Evolutionary conservation across 495 filamentous ascomycete genomes (phyloP).

Genomic region (Entonaema liquescens): DNA sequence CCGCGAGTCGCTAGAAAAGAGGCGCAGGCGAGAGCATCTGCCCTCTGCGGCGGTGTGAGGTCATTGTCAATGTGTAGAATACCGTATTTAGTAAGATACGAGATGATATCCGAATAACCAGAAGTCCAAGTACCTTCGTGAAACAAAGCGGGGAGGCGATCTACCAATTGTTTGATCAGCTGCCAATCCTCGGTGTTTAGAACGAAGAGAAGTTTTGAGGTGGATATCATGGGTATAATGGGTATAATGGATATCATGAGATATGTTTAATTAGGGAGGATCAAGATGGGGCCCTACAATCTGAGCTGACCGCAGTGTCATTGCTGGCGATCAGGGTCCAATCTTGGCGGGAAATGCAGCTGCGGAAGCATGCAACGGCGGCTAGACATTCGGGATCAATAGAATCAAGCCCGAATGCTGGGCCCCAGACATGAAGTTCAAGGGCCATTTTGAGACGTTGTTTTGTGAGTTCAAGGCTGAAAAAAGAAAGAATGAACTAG

Average conservation of each 20-base stretch:
- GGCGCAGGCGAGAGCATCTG: slow-evolving; percentile 76
- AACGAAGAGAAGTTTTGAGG: slow-evolving; percentile 21
- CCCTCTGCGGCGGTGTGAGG: slow-evolving; percentile 72
- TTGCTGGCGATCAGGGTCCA: slow-evolving; percentile 83
- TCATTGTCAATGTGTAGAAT: slow-evolving; percentile 64
- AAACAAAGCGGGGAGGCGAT: slow-evolving; percentile 75
- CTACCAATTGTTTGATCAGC: slow-evolving; percentile 55
- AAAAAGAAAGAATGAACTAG: neutral
- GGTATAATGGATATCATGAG: slow-evolving; percentile 35
- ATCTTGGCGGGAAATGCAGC: slow-evolving; percentile 62
- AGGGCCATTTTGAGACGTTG: slow-evolving; percentile 60
- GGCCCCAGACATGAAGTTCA: slow-evolving; percentile 91
- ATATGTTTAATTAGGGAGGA: slow-evolving; percentile 30
- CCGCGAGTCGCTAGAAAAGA: slow-evolving; percentile 71
- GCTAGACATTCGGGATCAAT: slow-evolving; percentile 90
- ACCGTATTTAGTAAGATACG: slow-evolving; percentile 71
- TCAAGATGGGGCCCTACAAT: slow-evolving; percentile 62
- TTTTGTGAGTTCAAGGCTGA: neutral
- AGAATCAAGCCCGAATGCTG: slow-evolving; percentile 85
- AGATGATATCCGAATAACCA: slow-evolving; percentile 77
- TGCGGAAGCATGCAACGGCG: slow-evolving; percentile 73
- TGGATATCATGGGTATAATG: slow-evolving; percentile 34
- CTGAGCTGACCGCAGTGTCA: slow-evolving; percentile 77
- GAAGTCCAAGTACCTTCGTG: slow-evolving; percentile 70
- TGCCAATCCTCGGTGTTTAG: slow-evolving; percentile 9